Conservation (phyloP, 225 moss, liverwort and hornwort genomes). For the Rhytidiadelphus loreus region DNA sequence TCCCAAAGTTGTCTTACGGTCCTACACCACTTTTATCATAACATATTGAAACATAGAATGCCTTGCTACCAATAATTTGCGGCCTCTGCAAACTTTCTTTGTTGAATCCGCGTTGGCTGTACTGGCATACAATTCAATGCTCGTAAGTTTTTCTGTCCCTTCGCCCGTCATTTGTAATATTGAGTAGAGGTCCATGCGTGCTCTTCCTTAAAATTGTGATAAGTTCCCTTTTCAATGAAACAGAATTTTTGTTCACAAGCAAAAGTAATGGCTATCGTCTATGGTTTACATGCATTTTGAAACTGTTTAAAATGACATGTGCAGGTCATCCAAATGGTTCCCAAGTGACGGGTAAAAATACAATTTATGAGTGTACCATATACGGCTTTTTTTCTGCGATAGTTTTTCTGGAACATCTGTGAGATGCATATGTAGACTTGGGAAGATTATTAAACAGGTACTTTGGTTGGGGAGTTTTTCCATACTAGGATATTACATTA, state of each 20-base stretch:
- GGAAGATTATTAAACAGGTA: background rate
- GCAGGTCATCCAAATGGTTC: slow-evolving; percentile 8
- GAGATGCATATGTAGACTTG: background rate
- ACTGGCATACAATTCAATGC: background rate
- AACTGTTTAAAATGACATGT: background rate
- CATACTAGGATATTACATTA: background rate
- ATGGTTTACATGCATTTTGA: background rate
- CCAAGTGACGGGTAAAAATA: background rate
- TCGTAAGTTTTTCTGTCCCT: slow-evolving; percentile 2
- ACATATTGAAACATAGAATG: background rate
- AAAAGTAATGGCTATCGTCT: background rate
- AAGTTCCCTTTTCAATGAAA: background rate
- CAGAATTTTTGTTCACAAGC: background rate
- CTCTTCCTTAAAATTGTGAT: background rate
- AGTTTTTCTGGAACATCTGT: background rate
- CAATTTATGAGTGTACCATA: slow-evolving; percentile 23
- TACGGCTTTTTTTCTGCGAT: background rate
- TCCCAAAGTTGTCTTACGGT: slow-evolving; percentile 43
- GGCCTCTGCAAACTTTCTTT: background rate
- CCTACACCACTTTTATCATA: slow-evolving; percentile 38
- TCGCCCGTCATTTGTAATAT: background rate
- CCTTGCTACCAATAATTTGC: background rate
- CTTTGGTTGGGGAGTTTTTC: background rate
- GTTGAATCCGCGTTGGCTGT: background rate
- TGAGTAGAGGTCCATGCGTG: background rate